These are phyloP conservation scores for Triticum dicoccoides DNA, from an alignment of 176 grass and related monocot genomes.

Conservation along the genomic window DNA sequence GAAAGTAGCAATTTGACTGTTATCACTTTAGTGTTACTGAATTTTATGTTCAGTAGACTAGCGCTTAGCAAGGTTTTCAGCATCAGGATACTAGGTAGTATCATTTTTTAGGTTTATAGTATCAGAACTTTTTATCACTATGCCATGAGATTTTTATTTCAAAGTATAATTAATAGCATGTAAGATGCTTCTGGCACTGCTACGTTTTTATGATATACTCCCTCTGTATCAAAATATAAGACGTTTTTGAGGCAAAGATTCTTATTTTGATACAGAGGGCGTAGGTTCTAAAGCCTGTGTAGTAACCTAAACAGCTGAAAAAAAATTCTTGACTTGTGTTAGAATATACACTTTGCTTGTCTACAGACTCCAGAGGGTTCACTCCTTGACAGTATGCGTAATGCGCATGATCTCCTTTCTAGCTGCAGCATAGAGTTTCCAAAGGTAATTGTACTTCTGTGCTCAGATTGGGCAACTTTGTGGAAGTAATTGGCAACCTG, in stretches of 20 bases:
- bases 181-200: background rate
- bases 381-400: conserved; percentile 91
- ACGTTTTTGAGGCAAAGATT: too few species aligned
- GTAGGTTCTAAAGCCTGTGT: background rate
- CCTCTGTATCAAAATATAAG: too few species aligned
- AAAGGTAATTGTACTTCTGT: conserved; percentile 46
- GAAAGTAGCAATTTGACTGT: background rate
- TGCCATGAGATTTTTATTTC: too few species aligned
- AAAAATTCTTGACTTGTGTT: background rate
- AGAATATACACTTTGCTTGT: conserved; percentile 22
- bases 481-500: too few species aligned
- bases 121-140: too few species aligned
- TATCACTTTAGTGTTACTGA: background rate
- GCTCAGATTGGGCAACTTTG: background rate
- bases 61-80: background rate
- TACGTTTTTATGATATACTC: background rate
- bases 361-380: conserved; percentile 91
- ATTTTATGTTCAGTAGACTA: background rate
- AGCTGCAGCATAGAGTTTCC: conserved; percentile 65
- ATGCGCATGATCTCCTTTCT: conserved; percentile 84
- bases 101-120: too few species aligned
- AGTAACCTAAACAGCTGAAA: background rate
- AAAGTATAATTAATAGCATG: background rate
- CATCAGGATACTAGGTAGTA: too few species aligned
- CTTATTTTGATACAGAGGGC: too few species aligned